Evolutionary conservation across 2,329 filamentous ascomycete species (phyloP).

Genomic region (Pyrenophora seminiperda): DNA sequence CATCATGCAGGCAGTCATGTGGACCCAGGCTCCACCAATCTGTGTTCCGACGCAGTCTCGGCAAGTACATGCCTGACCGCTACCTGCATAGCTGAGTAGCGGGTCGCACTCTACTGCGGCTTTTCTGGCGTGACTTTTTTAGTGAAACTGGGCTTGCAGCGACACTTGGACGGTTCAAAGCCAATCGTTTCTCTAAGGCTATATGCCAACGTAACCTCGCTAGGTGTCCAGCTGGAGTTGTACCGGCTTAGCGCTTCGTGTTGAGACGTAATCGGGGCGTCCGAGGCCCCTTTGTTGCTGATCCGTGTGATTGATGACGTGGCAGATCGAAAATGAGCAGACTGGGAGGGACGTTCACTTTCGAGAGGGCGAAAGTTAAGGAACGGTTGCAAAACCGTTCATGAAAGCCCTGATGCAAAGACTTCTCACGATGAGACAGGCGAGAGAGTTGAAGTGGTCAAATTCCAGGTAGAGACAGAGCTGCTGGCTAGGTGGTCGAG

Average conservation of each 20-base stretch:
- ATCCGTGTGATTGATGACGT: constrained; percentile 13
- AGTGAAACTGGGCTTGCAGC: constrained; percentile 8
- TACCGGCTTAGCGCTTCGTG: constrained; percentile 3
- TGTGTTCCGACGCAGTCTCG: constrained; percentile 5
- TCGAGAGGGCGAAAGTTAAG: constrained; percentile 2
- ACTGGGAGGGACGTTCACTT: constrained; percentile 1
- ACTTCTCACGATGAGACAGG: background rate
- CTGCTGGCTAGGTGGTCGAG: background rate
- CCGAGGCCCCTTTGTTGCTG: constrained; percentile 10
- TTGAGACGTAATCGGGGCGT: constrained; percentile 16
- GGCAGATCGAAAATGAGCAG: constrained; percentile 6
- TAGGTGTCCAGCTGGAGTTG: constrained; percentile 1
- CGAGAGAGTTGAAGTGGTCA: background rate
- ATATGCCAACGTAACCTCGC: background rate
- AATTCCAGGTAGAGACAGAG: constrained; percentile 2
- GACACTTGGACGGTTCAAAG: background rate
- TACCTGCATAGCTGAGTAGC: constrained; percentile 7
- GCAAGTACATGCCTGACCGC: constrained; percentile 10
- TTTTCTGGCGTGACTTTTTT: constrained; percentile 11
- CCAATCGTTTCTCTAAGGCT: background rate
- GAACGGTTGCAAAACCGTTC: background rate
- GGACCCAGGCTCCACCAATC: constrained; percentile 13
- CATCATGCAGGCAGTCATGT: constrained; percentile 19
- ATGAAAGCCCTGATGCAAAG: background rate
- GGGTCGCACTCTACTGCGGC: constrained; percentile 7